Conservation (phyloP, 2,329 filamentous ascomycete genomes). For the Coniochaeta pulveracea region DNA sequence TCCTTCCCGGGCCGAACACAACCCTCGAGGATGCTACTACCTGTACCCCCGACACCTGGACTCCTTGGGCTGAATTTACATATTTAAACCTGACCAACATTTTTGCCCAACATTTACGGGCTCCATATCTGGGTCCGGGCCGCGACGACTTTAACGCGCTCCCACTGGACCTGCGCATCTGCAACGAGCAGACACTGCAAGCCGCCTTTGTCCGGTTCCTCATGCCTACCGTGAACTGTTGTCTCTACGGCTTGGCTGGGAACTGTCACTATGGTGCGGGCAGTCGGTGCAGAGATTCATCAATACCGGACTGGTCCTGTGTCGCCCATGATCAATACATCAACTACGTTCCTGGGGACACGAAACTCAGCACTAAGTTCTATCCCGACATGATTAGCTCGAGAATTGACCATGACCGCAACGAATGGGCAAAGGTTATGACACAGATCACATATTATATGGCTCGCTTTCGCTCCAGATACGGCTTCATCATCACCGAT, state of each 20-base stretch:
- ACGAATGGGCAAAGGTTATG: not conserved
- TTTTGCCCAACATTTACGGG: not conserved
- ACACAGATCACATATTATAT: not conserved
- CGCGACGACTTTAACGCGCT: not conserved
- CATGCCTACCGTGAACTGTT: constrained; percentile 1
- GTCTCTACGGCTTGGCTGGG: not conserved
- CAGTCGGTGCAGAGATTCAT: not conserved
- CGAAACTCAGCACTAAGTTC: not conserved
- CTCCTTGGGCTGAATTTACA: not conserved
- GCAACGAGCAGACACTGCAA: not conserved
- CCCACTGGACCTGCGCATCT: not conserved
- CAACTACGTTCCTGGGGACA: not conserved
- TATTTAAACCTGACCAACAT: not conserved
- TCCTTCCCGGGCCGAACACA: not conserved
- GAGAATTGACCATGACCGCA: not conserved
- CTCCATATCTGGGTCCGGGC: not conserved
- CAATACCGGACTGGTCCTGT: not conserved
- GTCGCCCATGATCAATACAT: constrained; percentile 1
- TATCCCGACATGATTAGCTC: not conserved
- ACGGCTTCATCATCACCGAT: constrained; percentile 1
- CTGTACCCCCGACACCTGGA: not conserved
- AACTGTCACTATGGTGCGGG: not conserved
- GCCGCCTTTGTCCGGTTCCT: not conserved
- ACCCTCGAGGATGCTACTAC: not conserved
- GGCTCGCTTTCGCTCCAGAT: not conserved